Base-by-base conservation (phyloP, 139 green algal species). In the Chlamydomonas incerta region DNA sequence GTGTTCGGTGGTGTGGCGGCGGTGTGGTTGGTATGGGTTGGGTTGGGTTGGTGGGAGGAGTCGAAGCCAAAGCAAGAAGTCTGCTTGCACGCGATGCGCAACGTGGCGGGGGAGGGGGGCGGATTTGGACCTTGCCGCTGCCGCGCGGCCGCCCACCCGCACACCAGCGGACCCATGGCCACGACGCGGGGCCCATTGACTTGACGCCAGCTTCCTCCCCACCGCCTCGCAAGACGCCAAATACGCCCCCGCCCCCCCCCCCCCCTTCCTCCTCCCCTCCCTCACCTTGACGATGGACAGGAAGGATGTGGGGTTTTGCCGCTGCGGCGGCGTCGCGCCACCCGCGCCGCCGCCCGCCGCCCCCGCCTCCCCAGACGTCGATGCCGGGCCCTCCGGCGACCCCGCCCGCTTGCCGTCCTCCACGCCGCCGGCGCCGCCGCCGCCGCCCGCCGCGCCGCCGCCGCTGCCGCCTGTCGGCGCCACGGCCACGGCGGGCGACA, bases 401-500 rank as follows among this genome's bases (percentile, higher is more conserved):
- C 37, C 62, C 26, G 52, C 28, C 17, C 73, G 70, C 57, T 75
- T 41, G 18, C 9, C 80, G 62, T 72, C 74, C 24, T 47, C 79
- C 13, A 18, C 52, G 33, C 24, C 34, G n/a, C 69, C 66, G 2
- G 34, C 33, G 14, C 10, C 29, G 10, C n/a, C 18, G 58, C 65
- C 63, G 52, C 35, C 55, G 68, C 72, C 9, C 6, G 14, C 37
- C 0, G 41, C 77, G 37, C 62, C 74, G 13, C 69, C 58, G 58
- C 75, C 50, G 65, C 24, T 33, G 66, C 24, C 55, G 33, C 18
- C 31, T 31, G 63, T 35, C 58, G 26, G n/a, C 41, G 58, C 81
- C 77, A 35, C 70, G 85, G 35, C 69, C 46, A 96, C 90, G 18
- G 92, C 89, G 37, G 95, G 68, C 24, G 89, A 52, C 35, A 99